Base-by-base conservation (phyloP, 352 stramenopile species). In the Phytophthora pisi region DNA sequence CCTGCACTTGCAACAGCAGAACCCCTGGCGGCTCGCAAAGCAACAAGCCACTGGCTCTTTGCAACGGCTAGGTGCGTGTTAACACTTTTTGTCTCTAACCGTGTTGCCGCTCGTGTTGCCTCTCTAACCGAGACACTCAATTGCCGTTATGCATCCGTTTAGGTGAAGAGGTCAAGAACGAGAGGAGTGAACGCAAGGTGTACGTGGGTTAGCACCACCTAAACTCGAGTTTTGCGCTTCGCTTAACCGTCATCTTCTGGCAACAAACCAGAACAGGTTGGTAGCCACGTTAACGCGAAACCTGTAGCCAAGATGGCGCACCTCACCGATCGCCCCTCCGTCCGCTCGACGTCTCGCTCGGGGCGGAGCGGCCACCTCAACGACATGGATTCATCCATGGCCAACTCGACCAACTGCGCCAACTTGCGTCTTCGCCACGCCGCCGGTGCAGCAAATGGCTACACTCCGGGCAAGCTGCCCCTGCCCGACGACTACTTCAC, bases 401-500 rank as follows among this genome's bases (percentile, higher is more conserved):
- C 46, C 31, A 73, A 69, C 24, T 71, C 68, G 30, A 61, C 60
- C 3, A 67, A 61, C 26, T 75, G 68, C 54, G 57, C 63, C 0
- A 75, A 72, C 18, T 28, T 75, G n/a, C 43, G 64, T 61, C 62
- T 72, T 75, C 62, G 68, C 36, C 59, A 68, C 57, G 64, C 61
- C 57, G 64, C 61, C 20, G 64, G 56, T 8, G 57, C 56, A 0
- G 51, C 51, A 30, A 36, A 64, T 28, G 63, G 67, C 28, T 68
- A 71, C 20, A 61, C 51, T 49, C 40, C 68, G 3, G 70, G 65
- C 46, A 71, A 71, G 18, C 34, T 95, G 51, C 87, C 87, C 23
- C 61, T 95, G 15, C 74, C 87, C 0, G 78, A 89, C 46, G 78
- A 90, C 63, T 93, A 82, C 55, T 95, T 95, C 70, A 64, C 74